A percentile compares a stretch with the other conserved stretches of the same genome.
These are phyloP conservation scores for Entomortierella beljakovae DNA, from an alignment of 192 early-diverging fungal species.

Conservation along the genomic window DNA sequence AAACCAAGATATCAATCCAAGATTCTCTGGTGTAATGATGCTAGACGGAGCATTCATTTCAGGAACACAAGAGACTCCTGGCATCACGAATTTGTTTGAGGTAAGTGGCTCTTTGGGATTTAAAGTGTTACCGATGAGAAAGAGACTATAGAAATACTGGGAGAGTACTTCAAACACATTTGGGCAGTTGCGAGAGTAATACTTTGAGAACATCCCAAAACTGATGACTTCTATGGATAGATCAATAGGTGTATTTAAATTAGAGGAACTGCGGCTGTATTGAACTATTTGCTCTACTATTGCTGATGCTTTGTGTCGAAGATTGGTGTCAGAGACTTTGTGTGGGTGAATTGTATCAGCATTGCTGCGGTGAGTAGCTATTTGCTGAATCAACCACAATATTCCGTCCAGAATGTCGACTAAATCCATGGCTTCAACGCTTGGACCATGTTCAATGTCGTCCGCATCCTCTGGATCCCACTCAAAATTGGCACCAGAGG, in stretches of 20 bases:
- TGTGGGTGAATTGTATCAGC: background rate
- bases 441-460: conserved; percentile 11
- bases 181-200: conserved; percentile 49
- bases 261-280: conserved; percentile 4
- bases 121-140: conserved; percentile 54
- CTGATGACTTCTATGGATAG: conserved; percentile 26
- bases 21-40: conserved; percentile 52
- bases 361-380: background rate
- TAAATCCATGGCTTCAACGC: conserved; percentile 33
- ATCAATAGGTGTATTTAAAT: conserved; percentile 11
- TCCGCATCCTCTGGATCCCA: conserved; percentile 48
- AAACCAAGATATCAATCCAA: conserved; percentile 59
- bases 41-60: conserved; percentile 31
- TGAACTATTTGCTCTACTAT: conserved; percentile 47
- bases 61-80: conserved; percentile 17
- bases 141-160: conserved; percentile 58
- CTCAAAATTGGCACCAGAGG: conserved; percentile 31
- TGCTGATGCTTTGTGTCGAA: conserved; percentile 11
- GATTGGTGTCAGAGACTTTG: background rate
- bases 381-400: conserved; percentile 29
- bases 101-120: background rate
- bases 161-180: conserved; percentile 56
- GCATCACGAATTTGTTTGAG: background rate
- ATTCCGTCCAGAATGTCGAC: conserved; percentile 32
- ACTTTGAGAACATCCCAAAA: conserved; percentile 38